Conservation (phyloP, 495 filamentous ascomycete species). For the Trypethelium eluteriae region DNA sequence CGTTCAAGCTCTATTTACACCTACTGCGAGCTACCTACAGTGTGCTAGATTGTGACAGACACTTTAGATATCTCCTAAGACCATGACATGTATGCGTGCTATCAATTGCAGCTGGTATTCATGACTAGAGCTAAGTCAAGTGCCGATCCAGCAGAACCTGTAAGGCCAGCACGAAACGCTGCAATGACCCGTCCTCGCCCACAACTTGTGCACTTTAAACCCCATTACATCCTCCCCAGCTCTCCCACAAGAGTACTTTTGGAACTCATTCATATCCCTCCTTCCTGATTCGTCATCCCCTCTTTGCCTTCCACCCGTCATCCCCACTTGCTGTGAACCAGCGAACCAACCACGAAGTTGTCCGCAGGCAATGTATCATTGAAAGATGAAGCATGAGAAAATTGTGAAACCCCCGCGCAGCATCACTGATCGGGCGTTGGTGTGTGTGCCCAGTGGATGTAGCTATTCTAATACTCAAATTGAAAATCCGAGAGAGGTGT, state of each 20-base stretch:
- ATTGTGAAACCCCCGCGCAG: constrained; percentile 4
- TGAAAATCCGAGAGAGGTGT: background rate
- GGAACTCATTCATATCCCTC: background rate
- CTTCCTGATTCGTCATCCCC: background rate
- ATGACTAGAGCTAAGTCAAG: constrained; percentile 12
- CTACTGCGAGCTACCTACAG: no score
- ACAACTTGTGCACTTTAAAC: background rate
- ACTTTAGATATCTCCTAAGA: background rate
- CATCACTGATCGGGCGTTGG: background rate
- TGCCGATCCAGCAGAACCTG: constrained; percentile 9
- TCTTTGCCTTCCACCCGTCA: background rate
- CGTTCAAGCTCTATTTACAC: no score
- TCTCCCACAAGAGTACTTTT: background rate
- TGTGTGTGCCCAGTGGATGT: background rate
- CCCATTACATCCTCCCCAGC: background rate
- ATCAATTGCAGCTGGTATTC: background rate
- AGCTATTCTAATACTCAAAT: background rate
- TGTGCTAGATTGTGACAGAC: no score
- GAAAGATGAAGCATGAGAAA: background rate
- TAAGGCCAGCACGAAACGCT: constrained; percentile 3
- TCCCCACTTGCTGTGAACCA: background rate
- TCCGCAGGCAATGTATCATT: background rate
- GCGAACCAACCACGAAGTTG: background rate
- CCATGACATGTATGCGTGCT: background rate
- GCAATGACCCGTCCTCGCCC: background rate